phyloP scores from a whole-genome alignment of 2,329 filamentous ascomycete genomes.

The Dothidotthia symphoricarpi region DNA sequence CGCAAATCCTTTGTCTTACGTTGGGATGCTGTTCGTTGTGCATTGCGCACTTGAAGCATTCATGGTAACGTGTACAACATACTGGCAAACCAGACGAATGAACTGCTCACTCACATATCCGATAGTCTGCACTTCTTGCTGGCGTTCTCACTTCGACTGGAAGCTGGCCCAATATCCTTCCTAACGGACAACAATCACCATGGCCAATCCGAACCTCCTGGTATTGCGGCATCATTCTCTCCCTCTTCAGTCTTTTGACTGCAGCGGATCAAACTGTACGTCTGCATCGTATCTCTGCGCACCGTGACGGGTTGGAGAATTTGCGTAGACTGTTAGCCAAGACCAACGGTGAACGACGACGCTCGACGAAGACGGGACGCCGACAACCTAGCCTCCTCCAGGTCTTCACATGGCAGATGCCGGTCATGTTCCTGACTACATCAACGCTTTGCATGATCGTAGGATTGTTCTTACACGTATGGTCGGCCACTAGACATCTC shows the following conservation, averaged over 20 bases:
- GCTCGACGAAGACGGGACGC: slow-evolving; percentile 19
- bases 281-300: slow-evolving; percentile 45
- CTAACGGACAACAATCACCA: slow-evolving; percentile 38
- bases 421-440: slow-evolving; percentile 38
- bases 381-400: slow-evolving; percentile 28
- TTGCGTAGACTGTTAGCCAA: slow-evolving; percentile 40
- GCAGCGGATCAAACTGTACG: slow-evolving; percentile 46
- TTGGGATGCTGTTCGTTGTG: too few species aligned
- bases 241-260: slow-evolving; percentile 52
- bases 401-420: slow-evolving; percentile 42
- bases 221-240: slow-evolving; percentile 49
- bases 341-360: slow-evolving; percentile 18
- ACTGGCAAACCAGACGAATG: too few species aligned
- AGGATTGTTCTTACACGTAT: slow-evolving; percentile 43
- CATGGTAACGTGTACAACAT: too few species aligned
- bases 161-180: slow-evolving; percentile 45
- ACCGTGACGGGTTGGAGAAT: slow-evolving; percentile 39
- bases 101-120: background rate
- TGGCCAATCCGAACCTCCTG: slow-evolving; percentile 46
- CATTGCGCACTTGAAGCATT: too few species aligned
- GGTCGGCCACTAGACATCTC: slow-evolving; percentile 33
- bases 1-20: too few species aligned
- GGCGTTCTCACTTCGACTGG: slow-evolving; percentile 46
- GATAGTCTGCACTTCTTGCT: slow-evolving; percentile 20
- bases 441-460: slow-evolving; percentile 40